These are phyloP conservation scores for Aspergillus bertholletiae DNA, from an alignment of 495 filamentous ascomycete species.

Conservation along the genomic window DNA sequence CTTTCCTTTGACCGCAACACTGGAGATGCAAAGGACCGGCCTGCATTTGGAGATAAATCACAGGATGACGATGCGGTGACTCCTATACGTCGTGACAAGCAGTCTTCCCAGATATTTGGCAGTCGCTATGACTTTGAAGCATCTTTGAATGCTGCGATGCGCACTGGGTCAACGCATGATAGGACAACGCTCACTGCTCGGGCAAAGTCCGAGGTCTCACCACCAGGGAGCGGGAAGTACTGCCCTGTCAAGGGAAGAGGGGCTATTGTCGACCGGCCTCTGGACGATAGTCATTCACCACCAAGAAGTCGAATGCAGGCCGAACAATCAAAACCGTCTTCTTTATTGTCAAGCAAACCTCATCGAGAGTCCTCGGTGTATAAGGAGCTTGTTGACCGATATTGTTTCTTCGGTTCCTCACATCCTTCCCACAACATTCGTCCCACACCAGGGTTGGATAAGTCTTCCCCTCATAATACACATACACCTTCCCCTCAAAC, in stretches of 20 bases:
- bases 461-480: constrained; percentile 11
- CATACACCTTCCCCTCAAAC: constrained; percentile 23
- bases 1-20: constrained; percentile 54
- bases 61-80: constrained; percentile 35
- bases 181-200: constrained; percentile 40
- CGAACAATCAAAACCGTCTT: constrained; percentile 40
- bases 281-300: constrained; percentile 17
- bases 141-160: constrained; percentile 81
- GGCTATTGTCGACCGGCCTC: constrained; percentile 12
- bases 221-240: constrained; percentile 8
- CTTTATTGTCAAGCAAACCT: constrained; percentile 57
- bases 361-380: constrained; percentile 79
- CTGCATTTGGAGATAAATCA: constrained; percentile 25
- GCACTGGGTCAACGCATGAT: constrained; percentile 52
- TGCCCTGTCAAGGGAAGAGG: constrained; percentile 9
- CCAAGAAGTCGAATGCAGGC: constrained; percentile 8
- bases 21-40: constrained; percentile 51
- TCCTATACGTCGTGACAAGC: constrained; percentile 52
- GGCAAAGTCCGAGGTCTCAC: constrained; percentile 27
- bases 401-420: constrained; percentile 53
- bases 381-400: constrained; percentile 92
- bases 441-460: constrained; percentile 6
- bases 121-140: constrained; percentile 92
- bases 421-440: constrained; percentile 3
- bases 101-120: constrained; percentile 73